These are phyloP conservation scores for Myxozyma geophila DNA, from an alignment of 805 yeast species.

Conservation along the genomic window DNA sequence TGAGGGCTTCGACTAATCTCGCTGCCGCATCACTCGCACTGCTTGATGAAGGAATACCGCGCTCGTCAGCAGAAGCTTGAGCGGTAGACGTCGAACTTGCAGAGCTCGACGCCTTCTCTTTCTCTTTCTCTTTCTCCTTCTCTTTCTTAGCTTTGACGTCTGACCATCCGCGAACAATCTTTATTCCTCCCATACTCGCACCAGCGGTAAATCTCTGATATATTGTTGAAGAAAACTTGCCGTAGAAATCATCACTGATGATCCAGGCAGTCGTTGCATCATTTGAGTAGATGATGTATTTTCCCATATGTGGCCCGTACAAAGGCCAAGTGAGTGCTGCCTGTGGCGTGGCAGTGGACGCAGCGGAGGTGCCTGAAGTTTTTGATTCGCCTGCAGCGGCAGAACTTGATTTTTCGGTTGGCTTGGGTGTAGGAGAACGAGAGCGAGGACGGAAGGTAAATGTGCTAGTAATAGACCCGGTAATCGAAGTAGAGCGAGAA, in stretches of 20 bases:
- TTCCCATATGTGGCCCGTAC: conserved; percentile 38
- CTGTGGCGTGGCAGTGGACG: conserved; percentile 11
- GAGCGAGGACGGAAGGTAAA: conserved; percentile 28
- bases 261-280: conserved; percentile 39
- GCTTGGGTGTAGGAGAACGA: conserved; percentile 15
- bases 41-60: background rate
- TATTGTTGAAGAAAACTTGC: conserved; percentile 34
- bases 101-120: too few relatives aligned
- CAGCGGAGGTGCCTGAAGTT: background rate
- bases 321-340: conserved; percentile 34
- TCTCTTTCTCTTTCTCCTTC: too few relatives aligned
- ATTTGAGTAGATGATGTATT: conserved; percentile 37
- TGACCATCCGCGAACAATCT: conserved; percentile 40
- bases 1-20: conserved; percentile 4
- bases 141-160: conserved; percentile 20
- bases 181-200: conserved; percentile 39
- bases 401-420: background rate
- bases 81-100: too few relatives aligned
- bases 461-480: conserved; percentile 30
- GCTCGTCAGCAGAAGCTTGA: background rate
- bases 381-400: conserved; percentile 2
- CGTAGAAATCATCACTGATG: conserved; percentile 38
- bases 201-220: conserved; percentile 36
- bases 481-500: conserved; percentile 26
- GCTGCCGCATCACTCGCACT: conserved; percentile 8